Evolutionary conservation across 2,329 filamentous ascomycete species (phyloP), one percentile per base, ranked within the genome.

Genomic region (Neonectria magnoliae): DNA sequence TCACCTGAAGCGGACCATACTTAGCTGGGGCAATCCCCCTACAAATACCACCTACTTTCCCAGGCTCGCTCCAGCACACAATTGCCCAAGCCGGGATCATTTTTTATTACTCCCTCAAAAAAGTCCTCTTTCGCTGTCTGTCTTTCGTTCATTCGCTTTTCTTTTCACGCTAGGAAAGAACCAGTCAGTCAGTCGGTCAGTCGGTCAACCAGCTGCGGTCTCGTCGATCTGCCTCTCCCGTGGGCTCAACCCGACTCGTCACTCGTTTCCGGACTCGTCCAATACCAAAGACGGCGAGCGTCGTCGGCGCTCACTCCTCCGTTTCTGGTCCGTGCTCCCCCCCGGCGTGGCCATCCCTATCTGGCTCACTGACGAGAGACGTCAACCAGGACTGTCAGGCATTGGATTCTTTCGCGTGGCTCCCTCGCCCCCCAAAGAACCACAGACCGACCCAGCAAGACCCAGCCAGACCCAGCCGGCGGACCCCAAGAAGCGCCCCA

Each of bases 1-100:
- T 73, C 71, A 73, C 71, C 71, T 73, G 71, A 73, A 73, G 66
- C 70, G 66, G 71, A 67, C 68, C 69, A 67, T 71, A 64, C 60
- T 65, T 65, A 62, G 63, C 58, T 65, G 55, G 63, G 63, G 25
- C 59, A 57, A 44, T 62, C 47, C 58, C 63, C 63, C 60, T 60
- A 62, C 62, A 65, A 65, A 62, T 65, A 59, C 57, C 38, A 64
- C 45, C 61, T 59, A 63, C 61, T 63, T 55, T 63, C 45, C 55
- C 55, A 42, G 60, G 60, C 58, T 63, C 50, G 42, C 50, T 52
- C 60, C 48, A 55, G 53, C 41, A 51, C 60, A 36, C 42, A 54
- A 54, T 58, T 58, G 36, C 41, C 55, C 31, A 31, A 31, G 60
- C 55, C 52, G 54, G 60, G 53, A 42, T 54, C 48, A 57, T 44